Percentiles rank a stretch among this genome's conserved stretches.
These are phyloP conservation scores for Collariella sp. DNA, from an alignment of 495 filamentous ascomycete species.

Conservation along the genomic window DNA sequence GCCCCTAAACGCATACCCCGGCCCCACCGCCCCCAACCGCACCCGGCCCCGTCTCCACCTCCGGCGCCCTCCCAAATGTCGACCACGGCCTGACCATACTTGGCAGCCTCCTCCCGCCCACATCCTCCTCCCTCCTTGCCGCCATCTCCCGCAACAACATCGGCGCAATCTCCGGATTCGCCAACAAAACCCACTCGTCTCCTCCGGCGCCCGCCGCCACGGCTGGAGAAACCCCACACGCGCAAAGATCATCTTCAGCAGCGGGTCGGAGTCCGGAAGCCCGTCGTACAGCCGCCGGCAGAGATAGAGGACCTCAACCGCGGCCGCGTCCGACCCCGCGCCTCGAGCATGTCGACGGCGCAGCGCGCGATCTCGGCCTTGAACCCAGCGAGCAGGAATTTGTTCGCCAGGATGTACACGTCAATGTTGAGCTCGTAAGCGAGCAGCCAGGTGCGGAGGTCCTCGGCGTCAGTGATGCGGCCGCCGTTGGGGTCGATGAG, in stretches of 20 bases:
- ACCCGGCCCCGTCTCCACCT: not conserved
- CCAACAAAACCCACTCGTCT: conserved; percentile 29
- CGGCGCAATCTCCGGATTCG: conserved; percentile 33
- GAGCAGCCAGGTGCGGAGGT: conserved; percentile 39
- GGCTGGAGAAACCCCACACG: conserved; percentile 39
- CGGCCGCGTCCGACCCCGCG: conserved; percentile 34
- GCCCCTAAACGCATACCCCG: not conserved
- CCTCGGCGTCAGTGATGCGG: conserved; percentile 30
- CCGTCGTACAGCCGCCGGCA: conserved; percentile 35
- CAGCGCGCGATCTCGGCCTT: conserved; percentile 31
- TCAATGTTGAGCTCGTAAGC: conserved; percentile 37
- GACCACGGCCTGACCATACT: conserved; percentile 33
- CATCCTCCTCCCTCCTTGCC: conserved; percentile 33
- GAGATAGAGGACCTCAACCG: conserved; percentile 28
- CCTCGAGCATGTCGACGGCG: conserved; percentile 40
- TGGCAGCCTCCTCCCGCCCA: conserved; percentile 24
- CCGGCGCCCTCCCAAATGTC: not conserved
- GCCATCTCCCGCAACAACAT: conserved; percentile 38
- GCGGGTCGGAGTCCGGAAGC: conserved; percentile 28
- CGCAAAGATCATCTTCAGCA: conserved; percentile 40
- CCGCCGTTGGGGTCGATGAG: conserved; percentile 9
- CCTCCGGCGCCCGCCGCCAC: conserved; percentile 27
- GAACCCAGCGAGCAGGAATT: conserved; percentile 38
- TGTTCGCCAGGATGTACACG: conserved; percentile 40
- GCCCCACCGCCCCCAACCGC: not conserved